phyloP scores from a whole-genome alignment of 805 yeast species.

The Candida maltosa region DNA sequence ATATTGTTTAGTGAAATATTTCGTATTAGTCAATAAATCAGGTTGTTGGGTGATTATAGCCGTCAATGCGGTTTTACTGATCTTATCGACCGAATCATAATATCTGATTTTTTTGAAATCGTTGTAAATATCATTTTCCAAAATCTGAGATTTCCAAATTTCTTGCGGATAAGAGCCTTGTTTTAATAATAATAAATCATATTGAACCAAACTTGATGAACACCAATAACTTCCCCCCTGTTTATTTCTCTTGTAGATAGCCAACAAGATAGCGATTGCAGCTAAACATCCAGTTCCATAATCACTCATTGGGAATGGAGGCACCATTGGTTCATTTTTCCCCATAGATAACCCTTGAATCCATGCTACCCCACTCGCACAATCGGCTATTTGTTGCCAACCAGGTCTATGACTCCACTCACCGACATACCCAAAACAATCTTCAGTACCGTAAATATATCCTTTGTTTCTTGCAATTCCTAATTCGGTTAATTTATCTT shows the following conservation, averaged over 20 bases:
- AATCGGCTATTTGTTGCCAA: conserved; percentile 36
- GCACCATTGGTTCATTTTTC: conserved; percentile 27
- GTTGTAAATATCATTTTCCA: conserved; percentile 3
- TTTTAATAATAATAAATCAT: conserved; percentile 23
- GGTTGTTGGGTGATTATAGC: conserved; percentile 10
- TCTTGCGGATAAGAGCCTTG: conserved; percentile 16
- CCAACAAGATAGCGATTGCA: conserved; percentile 26
- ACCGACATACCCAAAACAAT: conserved; percentile 29
- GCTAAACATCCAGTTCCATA: conserved; percentile 34
- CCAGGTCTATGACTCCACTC: conserved; percentile 29
- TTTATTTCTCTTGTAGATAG: conserved; percentile 21
- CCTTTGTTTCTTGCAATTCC: conserved; percentile 27
- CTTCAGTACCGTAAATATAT: conserved; percentile 27
- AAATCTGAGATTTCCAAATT: conserved; percentile 9
- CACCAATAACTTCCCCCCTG: conserved; percentile 30
- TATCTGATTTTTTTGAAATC: conserved; percentile 10
- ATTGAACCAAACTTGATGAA: conserved; percentile 25
- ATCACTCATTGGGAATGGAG: conserved; percentile 35
- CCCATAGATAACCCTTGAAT: conserved; percentile 24
- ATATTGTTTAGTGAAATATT: conserved; percentile 8
- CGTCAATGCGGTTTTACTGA: conserved; percentile 10
- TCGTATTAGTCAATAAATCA: conserved; percentile 5
- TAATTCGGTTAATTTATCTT: conserved; percentile 18
- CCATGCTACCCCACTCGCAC: conserved; percentile 31
- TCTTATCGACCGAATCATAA: conserved; percentile 13